Conservation (phyloP, 305 asterid genomes). For the Fraxinus ornus region DNA sequence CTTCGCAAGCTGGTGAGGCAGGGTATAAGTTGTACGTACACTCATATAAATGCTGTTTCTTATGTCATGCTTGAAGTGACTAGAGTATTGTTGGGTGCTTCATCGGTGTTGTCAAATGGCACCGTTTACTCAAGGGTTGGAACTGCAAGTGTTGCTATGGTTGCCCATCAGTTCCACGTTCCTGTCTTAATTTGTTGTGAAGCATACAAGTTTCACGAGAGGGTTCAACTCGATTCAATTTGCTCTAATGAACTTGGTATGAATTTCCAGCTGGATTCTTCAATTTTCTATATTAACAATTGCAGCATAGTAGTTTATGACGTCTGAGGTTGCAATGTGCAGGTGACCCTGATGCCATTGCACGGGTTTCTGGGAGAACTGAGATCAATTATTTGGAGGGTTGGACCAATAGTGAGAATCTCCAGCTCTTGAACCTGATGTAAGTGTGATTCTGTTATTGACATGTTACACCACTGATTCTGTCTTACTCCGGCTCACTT, state of each 20-base stretch:
- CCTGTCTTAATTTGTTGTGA: conserved; percentile 94
- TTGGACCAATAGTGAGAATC: conserved; percentile 65
- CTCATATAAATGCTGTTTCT: conserved; percentile 90
- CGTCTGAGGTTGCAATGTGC: conserved; percentile 26
- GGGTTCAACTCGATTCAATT: conserved; percentile 95
- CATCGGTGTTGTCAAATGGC: conserved; percentile 89
- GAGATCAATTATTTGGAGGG: conserved; percentile 54
- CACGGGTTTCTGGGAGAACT: conserved; percentile 66
- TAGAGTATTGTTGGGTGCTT: conserved; percentile 91
- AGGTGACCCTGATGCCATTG: conserved; percentile 79
- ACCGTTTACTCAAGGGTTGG: conserved; percentile 96
- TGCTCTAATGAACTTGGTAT: conserved; percentile 90
- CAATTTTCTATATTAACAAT: background rate
- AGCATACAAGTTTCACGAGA: conserved; percentile 94
- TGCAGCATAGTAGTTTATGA: conserved; percentile 24
- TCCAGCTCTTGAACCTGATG: conserved; percentile 75
- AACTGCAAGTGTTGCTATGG: conserved; percentile 96
- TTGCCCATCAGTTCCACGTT: conserved; percentile 81
- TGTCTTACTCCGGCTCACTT: conserved; percentile 19
- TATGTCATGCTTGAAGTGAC: conserved; percentile 92
- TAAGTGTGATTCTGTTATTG: conserved; percentile 34
- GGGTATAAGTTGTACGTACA: conserved; percentile 87
- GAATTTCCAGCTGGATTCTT: conserved; percentile 6
- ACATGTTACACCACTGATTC: background rate
- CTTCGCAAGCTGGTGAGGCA: conserved; percentile 82